phyloP scores from a whole-genome alignment of 352 stramenopile species.

The Globisporangium apiculatum region DNA sequence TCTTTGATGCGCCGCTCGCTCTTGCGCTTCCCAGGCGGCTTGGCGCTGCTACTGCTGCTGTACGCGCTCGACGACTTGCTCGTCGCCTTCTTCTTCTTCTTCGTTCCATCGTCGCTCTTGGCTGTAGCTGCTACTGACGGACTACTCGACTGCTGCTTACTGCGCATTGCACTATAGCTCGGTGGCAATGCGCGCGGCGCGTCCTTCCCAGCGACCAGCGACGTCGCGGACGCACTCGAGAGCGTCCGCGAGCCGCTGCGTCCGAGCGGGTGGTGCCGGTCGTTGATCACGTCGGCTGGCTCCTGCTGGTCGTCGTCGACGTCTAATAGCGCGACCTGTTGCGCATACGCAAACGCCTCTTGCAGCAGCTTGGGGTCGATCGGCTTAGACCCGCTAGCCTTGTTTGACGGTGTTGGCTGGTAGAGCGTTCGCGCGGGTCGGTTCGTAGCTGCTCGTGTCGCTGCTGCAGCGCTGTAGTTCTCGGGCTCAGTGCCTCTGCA shows the following conservation, averaged over 20 bases:
- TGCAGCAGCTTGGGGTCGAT: conserved; percentile 67
- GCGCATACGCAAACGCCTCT: conserved; percentile 68
- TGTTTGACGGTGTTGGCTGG: conserved; percentile 2
- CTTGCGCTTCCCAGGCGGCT: conserved; percentile 27
- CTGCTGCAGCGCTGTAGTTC: conserved; percentile 16
- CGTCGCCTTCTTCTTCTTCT: conserved; percentile 37
- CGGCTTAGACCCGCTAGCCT: conserved; percentile 15
- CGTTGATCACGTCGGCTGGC: conserved; percentile 7
- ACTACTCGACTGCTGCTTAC: conserved; percentile 7
- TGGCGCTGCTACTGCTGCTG: conserved; percentile 2
- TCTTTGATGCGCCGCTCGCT: conserved; percentile 15
- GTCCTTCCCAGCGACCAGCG: conserved; percentile 2
- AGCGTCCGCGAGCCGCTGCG: conserved; percentile 3
- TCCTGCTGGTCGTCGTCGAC: conserved; percentile 32
- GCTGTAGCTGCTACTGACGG: neutral
- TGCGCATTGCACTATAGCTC: neutral
- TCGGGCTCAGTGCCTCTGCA: conserved; percentile 14
- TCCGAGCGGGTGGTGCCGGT: conserved; percentile 7
- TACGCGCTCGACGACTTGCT: conserved; percentile 23
- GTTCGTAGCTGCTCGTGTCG: neutral
- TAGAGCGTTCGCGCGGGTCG: conserved; percentile 15
- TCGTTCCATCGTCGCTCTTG: conserved; percentile 5
- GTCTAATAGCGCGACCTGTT: conserved; percentile 39
- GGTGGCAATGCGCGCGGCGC: neutral
- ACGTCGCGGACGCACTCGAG: conserved; percentile 4